Evolutionary conservation across 768 basidiomycete genomes (phyloP).

Genomic region (Phaeotremella skinneri): DNA sequence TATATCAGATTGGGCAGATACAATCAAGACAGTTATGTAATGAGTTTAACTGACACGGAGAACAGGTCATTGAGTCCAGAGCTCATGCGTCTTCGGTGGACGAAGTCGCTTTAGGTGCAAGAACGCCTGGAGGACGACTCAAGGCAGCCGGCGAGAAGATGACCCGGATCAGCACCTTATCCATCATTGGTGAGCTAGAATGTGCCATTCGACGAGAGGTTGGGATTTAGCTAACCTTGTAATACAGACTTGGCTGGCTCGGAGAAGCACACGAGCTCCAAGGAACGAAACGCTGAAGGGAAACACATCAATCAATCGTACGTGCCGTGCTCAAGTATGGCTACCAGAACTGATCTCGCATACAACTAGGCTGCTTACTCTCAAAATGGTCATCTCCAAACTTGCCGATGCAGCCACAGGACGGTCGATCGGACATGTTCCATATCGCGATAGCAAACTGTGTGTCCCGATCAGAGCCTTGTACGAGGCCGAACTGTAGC

Average conservation of each 20-base stretch:
- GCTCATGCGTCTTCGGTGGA: constrained; percentile 55
- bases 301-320: constrained; percentile 80
- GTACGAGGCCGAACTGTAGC: neutral
- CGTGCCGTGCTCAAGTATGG: constrained; percentile 7
- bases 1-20: neutral
- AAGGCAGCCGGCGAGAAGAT: constrained; percentile 41
- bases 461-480: constrained; percentile 20
- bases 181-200: constrained; percentile 38
- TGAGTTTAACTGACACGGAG: constrained; percentile 3
- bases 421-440: constrained; percentile 69
- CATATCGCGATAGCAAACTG: constrained; percentile 92
- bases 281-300: constrained; percentile 92
- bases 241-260: constrained; percentile 77
- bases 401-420: constrained; percentile 74
- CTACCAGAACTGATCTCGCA: constrained; percentile 1
- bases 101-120: constrained; percentile 49
- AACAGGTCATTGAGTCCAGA: constrained; percentile 69
- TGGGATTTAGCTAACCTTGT: constrained; percentile 9
- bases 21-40: too few relatives aligned
- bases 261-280: constrained; percentile 92
- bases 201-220: neutral
- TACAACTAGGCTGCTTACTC: constrained; percentile 69
- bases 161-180: constrained; percentile 49
- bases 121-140: constrained; percentile 31
- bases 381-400: constrained; percentile 88